Conservation (phyloP, 1,139 yeast genomes). For the Blastobotrys arbuscula region DNA sequence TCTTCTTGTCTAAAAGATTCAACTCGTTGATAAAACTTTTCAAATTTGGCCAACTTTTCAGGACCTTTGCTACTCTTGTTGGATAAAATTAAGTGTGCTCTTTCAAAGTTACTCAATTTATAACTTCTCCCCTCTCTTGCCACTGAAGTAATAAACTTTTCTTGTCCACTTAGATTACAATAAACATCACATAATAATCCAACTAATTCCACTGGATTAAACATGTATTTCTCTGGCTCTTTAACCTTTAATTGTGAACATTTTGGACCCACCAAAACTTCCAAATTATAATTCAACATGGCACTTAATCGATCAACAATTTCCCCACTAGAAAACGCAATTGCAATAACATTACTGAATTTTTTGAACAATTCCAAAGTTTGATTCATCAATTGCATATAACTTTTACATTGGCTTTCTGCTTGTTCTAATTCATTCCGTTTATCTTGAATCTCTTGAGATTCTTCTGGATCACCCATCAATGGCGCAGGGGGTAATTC, state of each 20-base stretch:
- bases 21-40: slow-evolving; percentile 56
- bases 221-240: slow-evolving; percentile 77
- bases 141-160: slow-evolving; percentile 68
- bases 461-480: slow-evolving; percentile 17
- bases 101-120: slow-evolving; percentile 54
- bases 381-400: slow-evolving; percentile 77
- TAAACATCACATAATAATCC: slow-evolving; percentile 69
- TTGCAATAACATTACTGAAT: slow-evolving; percentile 82
- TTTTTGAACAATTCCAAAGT: slow-evolving; percentile 73
- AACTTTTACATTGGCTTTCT: slow-evolving; percentile 74
- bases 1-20: slow-evolving; percentile 49
- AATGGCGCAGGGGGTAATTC: slow-evolving; percentile 36
- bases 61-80: slow-evolving; percentile 50
- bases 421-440: slow-evolving; percentile 50
- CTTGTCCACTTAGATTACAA: slow-evolving; percentile 59
- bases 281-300: slow-evolving; percentile 88
- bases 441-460: slow-evolving; percentile 43
- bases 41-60: slow-evolving; percentile 48
- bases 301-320: slow-evolving; percentile 91
- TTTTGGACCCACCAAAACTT: slow-evolving; percentile 89
- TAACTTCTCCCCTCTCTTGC: slow-evolving; percentile 91
- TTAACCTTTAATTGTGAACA: slow-evolving; percentile 83
- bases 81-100: slow-evolving; percentile 63
- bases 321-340: slow-evolving; percentile 81
- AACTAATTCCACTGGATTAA: slow-evolving; percentile 72